phyloP scores from a whole-genome alignment of 805 yeast species.

The Kuraishia molischiana region DNA sequence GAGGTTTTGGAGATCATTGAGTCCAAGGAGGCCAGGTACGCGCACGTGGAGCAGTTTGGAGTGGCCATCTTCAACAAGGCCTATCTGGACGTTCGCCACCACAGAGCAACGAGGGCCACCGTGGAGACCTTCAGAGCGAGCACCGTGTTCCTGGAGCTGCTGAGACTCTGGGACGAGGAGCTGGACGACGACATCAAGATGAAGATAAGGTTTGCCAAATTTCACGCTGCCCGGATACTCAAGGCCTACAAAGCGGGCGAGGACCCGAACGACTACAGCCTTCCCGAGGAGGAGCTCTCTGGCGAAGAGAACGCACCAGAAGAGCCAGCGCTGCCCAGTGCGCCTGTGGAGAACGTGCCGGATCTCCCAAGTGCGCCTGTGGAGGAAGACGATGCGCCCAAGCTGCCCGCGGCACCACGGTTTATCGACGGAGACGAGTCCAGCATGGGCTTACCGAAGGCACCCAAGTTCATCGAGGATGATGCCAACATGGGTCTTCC shows the following conservation, averaged over 20 bases:
- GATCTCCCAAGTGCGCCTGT: neutral
- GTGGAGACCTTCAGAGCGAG: conserved; percentile 45
- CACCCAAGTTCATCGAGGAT: conserved; percentile 1
- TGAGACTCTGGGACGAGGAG: conserved; percentile 31
- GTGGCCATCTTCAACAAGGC: conserved; percentile 46
- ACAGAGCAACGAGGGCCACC: conserved; percentile 33
- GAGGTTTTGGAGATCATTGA: conserved; percentile 37
- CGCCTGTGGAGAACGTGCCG: neutral
- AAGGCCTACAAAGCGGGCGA: conserved; percentile 35
- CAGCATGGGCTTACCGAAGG: neutral
- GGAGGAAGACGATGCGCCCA: conserved; percentile 6
- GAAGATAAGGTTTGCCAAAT: conserved; percentile 53
- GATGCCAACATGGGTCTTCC: conserved; percentile 1
- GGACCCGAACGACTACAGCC: conserved; percentile 40
- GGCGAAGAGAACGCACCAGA: neutral
- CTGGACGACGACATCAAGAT: conserved; percentile 15
- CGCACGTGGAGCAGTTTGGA: conserved; percentile 48
- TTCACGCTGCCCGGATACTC: conserved; percentile 49
- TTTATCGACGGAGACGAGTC: conserved; percentile 2
- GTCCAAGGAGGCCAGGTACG: conserved; percentile 49
- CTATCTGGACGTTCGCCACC: conserved; percentile 34
- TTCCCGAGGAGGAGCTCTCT: neutral
- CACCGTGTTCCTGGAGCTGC: conserved; percentile 39
- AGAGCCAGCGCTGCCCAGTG: neutral
- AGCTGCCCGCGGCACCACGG: conserved; percentile 7